Evolutionary conservation across 2,329 filamentous ascomycete genomes (phyloP).

Genomic region (Aphanocladium album): DNA sequence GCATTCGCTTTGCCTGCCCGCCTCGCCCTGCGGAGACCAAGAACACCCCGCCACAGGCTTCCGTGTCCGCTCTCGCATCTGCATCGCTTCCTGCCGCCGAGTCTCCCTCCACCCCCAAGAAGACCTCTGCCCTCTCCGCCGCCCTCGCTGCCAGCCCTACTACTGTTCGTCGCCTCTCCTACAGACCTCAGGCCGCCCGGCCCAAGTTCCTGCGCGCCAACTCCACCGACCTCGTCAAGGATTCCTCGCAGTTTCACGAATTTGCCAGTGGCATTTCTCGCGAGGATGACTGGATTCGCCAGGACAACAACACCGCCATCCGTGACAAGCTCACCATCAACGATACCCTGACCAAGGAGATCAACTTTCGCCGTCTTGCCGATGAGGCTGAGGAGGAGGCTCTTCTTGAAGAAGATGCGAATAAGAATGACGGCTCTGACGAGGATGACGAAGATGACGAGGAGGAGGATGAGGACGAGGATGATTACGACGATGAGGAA

Average conservation of each 20-base stretch:
- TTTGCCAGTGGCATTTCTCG: constrained; percentile 79
- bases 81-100: background rate
- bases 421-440: constrained; percentile 36
- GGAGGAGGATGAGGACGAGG: constrained; percentile 45
- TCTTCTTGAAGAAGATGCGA: constrained; percentile 64
- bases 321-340: constrained; percentile 75
- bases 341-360: constrained; percentile 87
- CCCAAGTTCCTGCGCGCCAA: constrained; percentile 48
- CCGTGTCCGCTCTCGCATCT: constrained; percentile 1
- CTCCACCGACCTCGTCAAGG: constrained; percentile 45
- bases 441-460: constrained; percentile 43
- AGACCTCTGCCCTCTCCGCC: constrained; percentile 20
- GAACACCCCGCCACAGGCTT: constrained; percentile 29
- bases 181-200: constrained; percentile 21
- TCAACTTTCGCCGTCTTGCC: constrained; percentile 76
- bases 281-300: constrained; percentile 85
- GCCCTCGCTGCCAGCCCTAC: constrained; percentile 21
- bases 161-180: constrained; percentile 17
- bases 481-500: constrained; percentile 47
- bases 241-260: constrained; percentile 73
- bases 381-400: constrained; percentile 91
- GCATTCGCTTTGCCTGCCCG: constrained; percentile 74
- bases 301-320: constrained; percentile 55
- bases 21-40: constrained; percentile 43
- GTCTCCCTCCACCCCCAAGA: constrained; percentile 26